Evolutionary conservation across 176 grass and related monocot species (phyloP).

Genomic region (Alopecurus myosuroides): DNA sequence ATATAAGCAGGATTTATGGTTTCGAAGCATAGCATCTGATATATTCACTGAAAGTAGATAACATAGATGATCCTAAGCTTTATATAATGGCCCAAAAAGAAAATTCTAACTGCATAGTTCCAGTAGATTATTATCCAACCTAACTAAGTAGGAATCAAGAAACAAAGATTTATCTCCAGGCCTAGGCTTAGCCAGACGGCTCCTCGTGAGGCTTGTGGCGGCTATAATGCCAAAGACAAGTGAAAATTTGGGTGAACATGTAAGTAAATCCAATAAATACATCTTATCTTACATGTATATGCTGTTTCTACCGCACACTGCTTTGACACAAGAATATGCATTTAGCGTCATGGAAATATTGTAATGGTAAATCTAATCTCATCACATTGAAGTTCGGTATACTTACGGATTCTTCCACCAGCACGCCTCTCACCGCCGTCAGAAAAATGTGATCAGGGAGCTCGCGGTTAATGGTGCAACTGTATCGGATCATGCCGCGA

Average conservation of each 20-base stretch:
- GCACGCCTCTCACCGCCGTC: too few species aligned
- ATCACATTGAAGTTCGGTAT: background rate
- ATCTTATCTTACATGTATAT: background rate
- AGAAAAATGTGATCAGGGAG: too few species aligned
- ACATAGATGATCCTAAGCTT: background rate
- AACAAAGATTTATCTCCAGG: background rate
- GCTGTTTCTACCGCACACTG: background rate
- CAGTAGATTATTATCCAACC: background rate
- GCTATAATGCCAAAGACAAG: background rate
- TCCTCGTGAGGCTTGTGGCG: background rate
- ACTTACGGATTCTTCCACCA: too few species aligned
- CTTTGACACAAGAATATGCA: background rate
- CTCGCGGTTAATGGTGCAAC: too few species aligned
- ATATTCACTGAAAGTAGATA: background rate
- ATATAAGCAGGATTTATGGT: background rate
- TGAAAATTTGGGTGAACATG: background rate
- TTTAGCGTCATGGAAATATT: background rate
- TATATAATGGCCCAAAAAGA: background rate
- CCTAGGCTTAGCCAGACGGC: background rate
- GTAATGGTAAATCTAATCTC: background rate
- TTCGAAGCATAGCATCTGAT: background rate
- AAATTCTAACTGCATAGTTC: background rate
- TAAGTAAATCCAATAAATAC: background rate
- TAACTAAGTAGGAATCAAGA: background rate
- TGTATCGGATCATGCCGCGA: too few species aligned